Conservation (phyloP, 257 asterid genomes). For the Solanum gracilifrons region DNA sequence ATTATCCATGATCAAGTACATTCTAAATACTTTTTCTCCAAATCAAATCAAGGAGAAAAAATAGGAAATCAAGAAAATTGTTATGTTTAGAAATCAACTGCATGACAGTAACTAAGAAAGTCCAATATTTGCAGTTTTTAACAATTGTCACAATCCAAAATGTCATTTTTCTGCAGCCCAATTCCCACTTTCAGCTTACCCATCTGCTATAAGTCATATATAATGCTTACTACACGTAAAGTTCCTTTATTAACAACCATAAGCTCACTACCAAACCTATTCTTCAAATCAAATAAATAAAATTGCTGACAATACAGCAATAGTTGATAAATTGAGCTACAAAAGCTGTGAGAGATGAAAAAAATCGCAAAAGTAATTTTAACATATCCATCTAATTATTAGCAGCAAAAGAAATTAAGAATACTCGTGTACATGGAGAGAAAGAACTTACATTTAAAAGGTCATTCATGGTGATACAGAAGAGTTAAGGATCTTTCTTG, state of each 20-base stretch:
- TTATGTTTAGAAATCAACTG: background rate
- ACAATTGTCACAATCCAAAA: background rate
- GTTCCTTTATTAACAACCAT: background rate
- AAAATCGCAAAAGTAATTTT: background rate
- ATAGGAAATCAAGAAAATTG: background rate
- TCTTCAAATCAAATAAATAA: background rate
- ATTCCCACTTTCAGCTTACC: background rate
- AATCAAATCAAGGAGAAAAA: background rate
- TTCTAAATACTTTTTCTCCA: background rate
- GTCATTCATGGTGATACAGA: constrained; percentile 48
- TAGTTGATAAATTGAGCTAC: background rate
- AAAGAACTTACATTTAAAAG: constrained; percentile 31
- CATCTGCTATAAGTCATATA: background rate
- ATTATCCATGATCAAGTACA: background rate
- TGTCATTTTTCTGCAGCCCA: background rate
- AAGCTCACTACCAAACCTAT: background rate
- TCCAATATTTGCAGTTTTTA: background rate
- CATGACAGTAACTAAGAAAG: background rate
- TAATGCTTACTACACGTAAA: background rate
- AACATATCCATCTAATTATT: background rate
- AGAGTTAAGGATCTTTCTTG: constrained; percentile 4
- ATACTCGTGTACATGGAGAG: background rate
- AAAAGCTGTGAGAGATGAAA: background rate
- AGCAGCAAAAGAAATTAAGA: background rate
- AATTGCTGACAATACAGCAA: background rate